phyloP scores from a whole-genome alignment of 2,329 filamentous ascomycete species.

The Escovopsis sp. region DNA sequence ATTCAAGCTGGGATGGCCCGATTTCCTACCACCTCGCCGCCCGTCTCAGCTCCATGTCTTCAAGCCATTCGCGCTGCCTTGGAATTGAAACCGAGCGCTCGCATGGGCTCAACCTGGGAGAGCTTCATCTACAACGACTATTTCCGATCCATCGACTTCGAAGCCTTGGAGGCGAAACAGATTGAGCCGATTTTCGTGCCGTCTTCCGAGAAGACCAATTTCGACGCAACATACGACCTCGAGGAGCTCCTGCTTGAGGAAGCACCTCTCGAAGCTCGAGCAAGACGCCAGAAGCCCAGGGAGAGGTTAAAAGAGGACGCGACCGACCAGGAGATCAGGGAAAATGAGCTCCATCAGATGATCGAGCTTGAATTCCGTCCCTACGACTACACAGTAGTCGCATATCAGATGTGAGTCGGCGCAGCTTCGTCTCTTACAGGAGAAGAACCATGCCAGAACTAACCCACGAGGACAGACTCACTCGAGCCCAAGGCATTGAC shows the following conservation, averaged over 20 bases:
- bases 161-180: constrained; percentile 68
- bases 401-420: constrained; percentile 53
- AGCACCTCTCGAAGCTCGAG: constrained; percentile 82
- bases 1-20: constrained; percentile 73
- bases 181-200: constrained; percentile 85
- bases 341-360: constrained; percentile 85
- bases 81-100: constrained; percentile 62
- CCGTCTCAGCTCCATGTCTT: constrained; percentile 75
- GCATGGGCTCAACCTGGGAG: constrained; percentile 77
- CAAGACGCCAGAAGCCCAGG: constrained; percentile 82
- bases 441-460: constrained; percentile 4
- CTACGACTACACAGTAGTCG: constrained; percentile 83
- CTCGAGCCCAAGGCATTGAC: constrained; percentile 9
- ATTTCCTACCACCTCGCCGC: constrained; percentile 84
- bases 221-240: constrained; percentile 94
- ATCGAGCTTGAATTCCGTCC: constrained; percentile 90
- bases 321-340: constrained; percentile 84
- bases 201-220: constrained; percentile 96
- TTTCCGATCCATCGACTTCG: constrained; percentile 77
- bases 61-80: constrained; percentile 77
- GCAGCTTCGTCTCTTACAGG: not conserved
- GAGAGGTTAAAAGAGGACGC: constrained; percentile 88
- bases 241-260: constrained; percentile 91
- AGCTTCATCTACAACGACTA: constrained; percentile 81
- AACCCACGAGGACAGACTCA: constrained; percentile 21